Conservation (phyloP, 768 basidiomycete genomes). For the Pleurotus giganteus region DNA sequence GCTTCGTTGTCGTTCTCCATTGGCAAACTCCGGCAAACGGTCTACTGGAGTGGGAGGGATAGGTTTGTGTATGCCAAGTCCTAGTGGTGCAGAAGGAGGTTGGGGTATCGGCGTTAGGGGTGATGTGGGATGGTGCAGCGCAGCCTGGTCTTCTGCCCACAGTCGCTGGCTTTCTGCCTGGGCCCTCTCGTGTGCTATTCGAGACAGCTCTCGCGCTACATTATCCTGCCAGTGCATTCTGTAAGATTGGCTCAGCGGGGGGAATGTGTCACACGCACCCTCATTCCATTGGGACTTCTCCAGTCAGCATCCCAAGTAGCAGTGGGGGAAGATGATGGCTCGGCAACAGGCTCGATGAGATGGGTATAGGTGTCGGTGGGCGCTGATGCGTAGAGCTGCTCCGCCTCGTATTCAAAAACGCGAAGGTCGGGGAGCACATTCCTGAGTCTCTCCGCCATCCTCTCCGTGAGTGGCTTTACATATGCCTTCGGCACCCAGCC, state of each 20-base stretch:
- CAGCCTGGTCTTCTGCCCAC: constrained; percentile 9
- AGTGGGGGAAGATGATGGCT: constrained; percentile 9
- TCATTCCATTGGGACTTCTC: background rate
- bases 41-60: constrained; percentile 33
- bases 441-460: constrained; percentile 47
- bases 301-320: background rate
- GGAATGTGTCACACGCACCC: background rate
- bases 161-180: constrained; percentile 1
- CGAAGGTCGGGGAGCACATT: constrained; percentile 43
- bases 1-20: constrained; percentile 8
- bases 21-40: constrained; percentile 25
- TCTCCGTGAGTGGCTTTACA: constrained; percentile 52
- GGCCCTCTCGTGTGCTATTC: constrained; percentile 2
- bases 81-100: constrained; percentile 9
- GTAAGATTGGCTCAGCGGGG: background rate
- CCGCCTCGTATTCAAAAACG: constrained; percentile 45
- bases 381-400: constrained; percentile 39
- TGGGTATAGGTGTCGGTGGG: constrained; percentile 29
- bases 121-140: constrained; percentile 22
- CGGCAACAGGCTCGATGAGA: constrained; percentile 22
- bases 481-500: constrained; percentile 81
- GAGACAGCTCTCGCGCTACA: background rate
- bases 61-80: constrained; percentile 28
- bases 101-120: constrained; percentile 14
- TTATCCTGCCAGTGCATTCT: background rate